phyloP scores from a whole-genome alignment of 1,284 basidiomycete species.

The Austroboletus olivaceoglutinosus region DNA sequence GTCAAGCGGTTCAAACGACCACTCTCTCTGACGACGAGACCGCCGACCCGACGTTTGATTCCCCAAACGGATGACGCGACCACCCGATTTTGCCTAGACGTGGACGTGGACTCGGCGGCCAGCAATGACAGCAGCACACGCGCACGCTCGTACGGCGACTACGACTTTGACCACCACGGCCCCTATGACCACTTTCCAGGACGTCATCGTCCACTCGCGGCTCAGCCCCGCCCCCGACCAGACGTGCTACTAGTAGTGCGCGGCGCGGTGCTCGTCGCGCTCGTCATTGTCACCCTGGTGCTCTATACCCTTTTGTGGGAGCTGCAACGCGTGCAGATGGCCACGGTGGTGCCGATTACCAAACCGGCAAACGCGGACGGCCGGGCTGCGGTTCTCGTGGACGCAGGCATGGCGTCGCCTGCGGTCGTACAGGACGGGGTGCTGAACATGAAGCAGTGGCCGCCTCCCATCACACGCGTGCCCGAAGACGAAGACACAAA shows the following conservation, averaged over 20 bases:
- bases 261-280: constrained; percentile 12
- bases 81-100: no score
- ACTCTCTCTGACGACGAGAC: background rate
- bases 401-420: no score
- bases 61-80: no score
- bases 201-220: background rate
- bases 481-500: constrained; percentile 4
- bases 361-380: background rate
- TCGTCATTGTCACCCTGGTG: constrained; percentile 24
- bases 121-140: no score
- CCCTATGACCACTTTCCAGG: background rate
- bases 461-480: constrained; percentile 12
- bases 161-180: background rate
- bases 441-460: constrained; percentile 8
- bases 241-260: constrained; percentile 5
- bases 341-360: background rate
- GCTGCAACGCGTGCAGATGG: constrained; percentile 17
- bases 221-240: background rate
- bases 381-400: no score
- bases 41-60: no score
- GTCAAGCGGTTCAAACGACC: background rate
- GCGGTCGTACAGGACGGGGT: no score
- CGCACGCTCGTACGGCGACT: no score
- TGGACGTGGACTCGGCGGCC: no score
- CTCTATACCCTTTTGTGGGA: constrained; percentile 28